These are phyloP conservation scores for Penicillium sp. DNA, from an alignment of 2,329 filamentous ascomycete genomes.

Conservation along the genomic window DNA sequence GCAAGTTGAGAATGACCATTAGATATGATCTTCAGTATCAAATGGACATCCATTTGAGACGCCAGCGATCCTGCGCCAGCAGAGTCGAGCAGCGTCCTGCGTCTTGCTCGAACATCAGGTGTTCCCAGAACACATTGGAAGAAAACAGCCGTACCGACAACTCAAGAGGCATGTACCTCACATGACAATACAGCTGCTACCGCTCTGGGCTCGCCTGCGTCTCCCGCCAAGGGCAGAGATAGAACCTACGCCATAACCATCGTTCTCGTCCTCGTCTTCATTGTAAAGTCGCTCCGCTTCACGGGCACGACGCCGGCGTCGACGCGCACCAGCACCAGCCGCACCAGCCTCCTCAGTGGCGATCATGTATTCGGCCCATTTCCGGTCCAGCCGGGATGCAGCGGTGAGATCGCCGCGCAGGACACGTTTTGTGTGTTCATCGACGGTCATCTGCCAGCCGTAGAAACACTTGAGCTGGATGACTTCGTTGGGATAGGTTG, in stretches of 20 bases:
- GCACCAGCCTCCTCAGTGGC: conserved; percentile 73
- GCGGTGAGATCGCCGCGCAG: conserved; percentile 64
- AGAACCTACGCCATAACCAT: conserved; percentile 28
- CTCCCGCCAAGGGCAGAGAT: conserved; percentile 39
- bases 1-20: neutral
- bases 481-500: conserved; percentile 61
- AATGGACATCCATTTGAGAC: neutral
- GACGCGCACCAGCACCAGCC: conserved; percentile 50
- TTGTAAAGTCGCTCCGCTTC: conserved; percentile 73
- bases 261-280: conserved; percentile 64
- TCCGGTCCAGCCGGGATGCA: conserved; percentile 71
- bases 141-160: neutral
- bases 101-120: neutral
- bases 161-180: conserved; percentile 35
- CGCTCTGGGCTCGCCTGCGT: conserved; percentile 56
- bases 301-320: conserved; percentile 66
- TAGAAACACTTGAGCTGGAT: conserved; percentile 89
- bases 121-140: neutral
- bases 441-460: conserved; percentile 86
- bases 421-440: conserved; percentile 84
- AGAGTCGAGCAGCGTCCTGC: neutral
- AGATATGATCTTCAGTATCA: neutral
- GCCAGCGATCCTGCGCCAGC: conserved; percentile 15
- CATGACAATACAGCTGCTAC: conserved; percentile 57
- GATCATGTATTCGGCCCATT: conserved; percentile 93